Percentiles rank a stretch among this genome's conserved stretches.
Conservation (phyloP, 164 flowering plant genomes). For the Macadamia tetraphylla region DNA sequence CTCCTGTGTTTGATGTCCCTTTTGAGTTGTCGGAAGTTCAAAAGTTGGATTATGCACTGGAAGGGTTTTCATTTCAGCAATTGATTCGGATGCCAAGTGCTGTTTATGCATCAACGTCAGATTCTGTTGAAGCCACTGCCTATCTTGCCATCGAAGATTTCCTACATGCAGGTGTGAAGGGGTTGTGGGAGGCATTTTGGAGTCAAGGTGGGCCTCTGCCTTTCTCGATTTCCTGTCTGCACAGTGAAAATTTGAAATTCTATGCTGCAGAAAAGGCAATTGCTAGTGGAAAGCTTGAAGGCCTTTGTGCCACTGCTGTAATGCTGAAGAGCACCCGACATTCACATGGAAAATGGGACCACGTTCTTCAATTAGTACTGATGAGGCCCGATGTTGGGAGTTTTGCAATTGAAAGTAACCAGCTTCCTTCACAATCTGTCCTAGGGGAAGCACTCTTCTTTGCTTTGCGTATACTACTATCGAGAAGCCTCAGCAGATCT, state of each 20-base stretch:
- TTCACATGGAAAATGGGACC: conserved; percentile 82
- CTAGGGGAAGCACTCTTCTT: conserved; percentile 79
- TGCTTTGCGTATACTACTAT: conserved; percentile 62
- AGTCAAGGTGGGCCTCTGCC: conserved; percentile 62
- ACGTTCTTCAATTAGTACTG: conserved; percentile 72
- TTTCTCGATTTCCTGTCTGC: conserved; percentile 64
- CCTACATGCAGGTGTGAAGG: conserved; percentile 69
- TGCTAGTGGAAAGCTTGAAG: conserved; percentile 60
- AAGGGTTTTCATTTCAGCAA: conserved; percentile 83
- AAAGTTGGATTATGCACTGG: conserved; percentile 88
- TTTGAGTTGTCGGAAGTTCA: conserved; percentile 83
- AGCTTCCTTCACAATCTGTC: conserved; percentile 48
- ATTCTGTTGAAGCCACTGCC: conserved; percentile 62
- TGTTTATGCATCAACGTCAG: conserved; percentile 71
- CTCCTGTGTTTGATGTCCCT: conserved; percentile 58
- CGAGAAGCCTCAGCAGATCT: conserved; percentile 72
- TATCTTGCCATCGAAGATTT: conserved; percentile 92
- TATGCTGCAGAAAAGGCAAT: conserved; percentile 84
- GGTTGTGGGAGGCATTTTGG: conserved; percentile 98
- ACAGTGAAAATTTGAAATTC: conserved; percentile 50
- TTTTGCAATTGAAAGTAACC: conserved; percentile 35
- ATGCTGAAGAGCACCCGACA: conserved; percentile 58
- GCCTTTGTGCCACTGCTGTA: conserved; percentile 73
- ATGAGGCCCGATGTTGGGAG: conserved; percentile 61
- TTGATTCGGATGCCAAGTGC: conserved; percentile 87